Percentiles rank a stretch among this genome's conserved stretches.
Conservation (phyloP, 1,139 yeast species). For the Blastobotrys malaysiensis region DNA sequence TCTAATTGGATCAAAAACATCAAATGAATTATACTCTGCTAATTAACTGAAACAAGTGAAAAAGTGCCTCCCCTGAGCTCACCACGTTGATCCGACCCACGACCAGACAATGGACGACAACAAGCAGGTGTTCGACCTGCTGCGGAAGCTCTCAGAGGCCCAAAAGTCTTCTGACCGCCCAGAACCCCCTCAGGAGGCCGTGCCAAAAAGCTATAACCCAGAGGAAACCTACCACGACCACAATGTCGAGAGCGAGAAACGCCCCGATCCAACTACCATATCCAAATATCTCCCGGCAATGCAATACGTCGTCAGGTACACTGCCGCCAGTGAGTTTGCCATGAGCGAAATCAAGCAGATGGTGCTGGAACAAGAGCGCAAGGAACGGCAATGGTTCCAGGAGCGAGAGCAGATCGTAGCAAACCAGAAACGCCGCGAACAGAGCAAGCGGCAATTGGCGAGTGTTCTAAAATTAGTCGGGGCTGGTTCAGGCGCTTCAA, state of each 20-base stretch:
- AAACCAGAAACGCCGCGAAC: conserved; percentile 13
- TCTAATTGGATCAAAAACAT: too few relatives aligned
- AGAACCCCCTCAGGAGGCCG: neutral
- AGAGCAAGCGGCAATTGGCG: conserved; percentile 19
- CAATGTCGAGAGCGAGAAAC: neutral
- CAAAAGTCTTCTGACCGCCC: conserved; percentile 9
- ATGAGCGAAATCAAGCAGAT: conserved; percentile 18
- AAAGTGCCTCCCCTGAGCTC: neutral
- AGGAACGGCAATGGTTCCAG: conserved; percentile 22
- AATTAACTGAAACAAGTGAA: too few relatives aligned
- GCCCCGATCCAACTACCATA: conserved; percentile 22
- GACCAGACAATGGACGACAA: conserved; percentile 1
- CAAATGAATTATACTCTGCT: too few relatives aligned
- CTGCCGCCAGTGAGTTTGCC: conserved; percentile 17
- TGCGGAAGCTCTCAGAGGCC: conserved; percentile 18
- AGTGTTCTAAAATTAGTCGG: conserved; percentile 20
- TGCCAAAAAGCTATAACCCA: neutral
- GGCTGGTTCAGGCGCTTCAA: conserved; percentile 11
- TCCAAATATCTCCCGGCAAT: conserved; percentile 23
- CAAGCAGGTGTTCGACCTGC: conserved; percentile 13
- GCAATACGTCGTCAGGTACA: conserved; percentile 21
- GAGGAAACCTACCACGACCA: neutral
- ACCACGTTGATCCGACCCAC: too few relatives aligned
- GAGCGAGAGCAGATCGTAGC: conserved; percentile 17
- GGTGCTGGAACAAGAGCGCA: conserved; percentile 22